These are phyloP conservation scores for Malassezia sp. DNA, from an alignment of 1,284 basidiomycete species.

Conservation along the genomic window DNA sequence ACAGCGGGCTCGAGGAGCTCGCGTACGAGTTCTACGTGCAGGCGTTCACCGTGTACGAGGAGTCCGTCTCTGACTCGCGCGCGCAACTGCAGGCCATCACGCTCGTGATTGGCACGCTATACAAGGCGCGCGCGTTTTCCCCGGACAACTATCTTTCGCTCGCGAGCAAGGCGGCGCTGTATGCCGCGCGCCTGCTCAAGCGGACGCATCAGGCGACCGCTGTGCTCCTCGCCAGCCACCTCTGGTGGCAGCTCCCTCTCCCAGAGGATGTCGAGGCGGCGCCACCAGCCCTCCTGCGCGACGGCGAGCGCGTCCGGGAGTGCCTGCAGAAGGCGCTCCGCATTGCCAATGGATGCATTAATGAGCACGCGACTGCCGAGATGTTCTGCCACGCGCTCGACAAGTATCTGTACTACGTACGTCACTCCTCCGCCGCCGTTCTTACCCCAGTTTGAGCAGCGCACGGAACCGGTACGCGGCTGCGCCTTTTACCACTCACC, in stretches of 20 bases:
- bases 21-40: constrained; percentile 46
- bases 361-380: constrained; percentile 40
- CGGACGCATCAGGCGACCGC: constrained; percentile 46
- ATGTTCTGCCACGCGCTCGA: constrained; percentile 43
- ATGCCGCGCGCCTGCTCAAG: constrained; percentile 43
- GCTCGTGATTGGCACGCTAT: constrained; percentile 38
- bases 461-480: constrained; percentile 41
- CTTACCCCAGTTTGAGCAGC: constrained; percentile 27
- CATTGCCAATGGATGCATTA: constrained; percentile 44
- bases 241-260: constrained; percentile 43
- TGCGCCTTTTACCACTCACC: no score
- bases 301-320: constrained; percentile 43
- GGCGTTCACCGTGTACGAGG: constrained; percentile 45
- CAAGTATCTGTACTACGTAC: constrained; percentile 43
- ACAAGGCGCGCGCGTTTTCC: constrained; percentile 35
- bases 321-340: constrained; percentile 43
- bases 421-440: not conserved
- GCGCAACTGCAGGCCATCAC: constrained; percentile 42
- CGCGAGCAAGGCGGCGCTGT: constrained; percentile 42
- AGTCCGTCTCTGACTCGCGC: constrained; percentile 41
- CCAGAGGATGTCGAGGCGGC: constrained; percentile 18
- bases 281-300: constrained; percentile 25
- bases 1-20: constrained; percentile 41
- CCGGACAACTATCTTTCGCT: constrained; percentile 43
- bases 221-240: constrained; percentile 43